phyloP scores from a whole-genome alignment of 495 filamentous ascomycete genomes.

The Cryomyces minteri region DNA sequence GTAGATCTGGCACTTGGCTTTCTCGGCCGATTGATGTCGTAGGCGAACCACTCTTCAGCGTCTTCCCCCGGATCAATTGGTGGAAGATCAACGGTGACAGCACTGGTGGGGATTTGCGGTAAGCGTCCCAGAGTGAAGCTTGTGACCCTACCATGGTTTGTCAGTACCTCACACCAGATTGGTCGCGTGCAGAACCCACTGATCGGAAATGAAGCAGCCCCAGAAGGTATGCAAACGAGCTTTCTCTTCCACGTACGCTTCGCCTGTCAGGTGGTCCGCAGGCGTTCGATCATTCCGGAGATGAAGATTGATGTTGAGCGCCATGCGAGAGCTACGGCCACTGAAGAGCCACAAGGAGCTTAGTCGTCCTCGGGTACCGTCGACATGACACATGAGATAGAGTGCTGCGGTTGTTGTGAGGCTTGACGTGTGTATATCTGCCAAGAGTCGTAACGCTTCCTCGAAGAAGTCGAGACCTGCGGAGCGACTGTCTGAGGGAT shows the following conservation, averaged over 20 bases:
- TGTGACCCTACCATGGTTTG: conserved; percentile 1
- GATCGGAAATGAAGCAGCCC: conserved; percentile 9
- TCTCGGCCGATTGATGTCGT: neutral
- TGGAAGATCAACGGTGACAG: conserved; percentile 7
- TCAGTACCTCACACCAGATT: neutral
- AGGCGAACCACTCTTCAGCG: conserved; percentile 2
- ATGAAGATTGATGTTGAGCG: conserved; percentile 5
- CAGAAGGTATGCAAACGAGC: conserved; percentile 6
- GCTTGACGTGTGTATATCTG: neutral
- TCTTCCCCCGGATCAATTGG: conserved; percentile 1
- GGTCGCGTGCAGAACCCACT: conserved; percentile 1
- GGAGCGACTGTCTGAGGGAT: conserved; percentile 1
- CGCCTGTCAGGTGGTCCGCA: neutral
- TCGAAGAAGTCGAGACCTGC: conserved; percentile 4
- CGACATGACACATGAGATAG: conserved; percentile 4
- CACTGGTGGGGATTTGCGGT: conserved; percentile 3
- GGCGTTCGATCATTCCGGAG: neutral
- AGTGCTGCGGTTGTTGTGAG: conserved; percentile 4
- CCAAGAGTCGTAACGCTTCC: conserved; percentile 1
- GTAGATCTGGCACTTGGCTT: conserved; percentile 2
- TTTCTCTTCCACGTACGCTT: neutral
- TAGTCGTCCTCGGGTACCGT: conserved; percentile 4
- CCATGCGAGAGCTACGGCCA: conserved; percentile 6
- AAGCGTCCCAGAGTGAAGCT: conserved; percentile 6
- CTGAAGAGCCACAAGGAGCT: conserved; percentile 4